Conservation (phyloP, 2,329 filamentous ascomycete genomes). For the Fusarium nodosum region DNA sequence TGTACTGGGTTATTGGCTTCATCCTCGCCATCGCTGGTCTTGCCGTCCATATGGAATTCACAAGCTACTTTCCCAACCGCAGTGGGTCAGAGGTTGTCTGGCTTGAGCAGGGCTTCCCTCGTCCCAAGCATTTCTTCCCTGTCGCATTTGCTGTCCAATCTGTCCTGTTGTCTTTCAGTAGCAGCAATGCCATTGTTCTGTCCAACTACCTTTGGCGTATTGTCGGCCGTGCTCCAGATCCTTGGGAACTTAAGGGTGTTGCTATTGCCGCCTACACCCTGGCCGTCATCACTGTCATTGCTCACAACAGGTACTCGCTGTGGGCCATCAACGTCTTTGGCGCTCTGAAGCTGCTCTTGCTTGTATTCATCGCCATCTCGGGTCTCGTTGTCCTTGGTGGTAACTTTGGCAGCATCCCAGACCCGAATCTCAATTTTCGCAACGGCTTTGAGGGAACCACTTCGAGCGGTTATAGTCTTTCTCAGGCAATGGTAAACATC, state of each 20-base stretch:
- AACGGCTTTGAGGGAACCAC: conserved; percentile 56
- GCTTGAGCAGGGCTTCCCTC: conserved; percentile 75
- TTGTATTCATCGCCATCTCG: conserved; percentile 73
- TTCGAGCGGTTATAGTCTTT: conserved; percentile 54
- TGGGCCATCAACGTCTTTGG: conserved; percentile 69
- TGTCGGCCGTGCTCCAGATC: conserved; percentile 61
- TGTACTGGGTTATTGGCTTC: conserved; percentile 75
- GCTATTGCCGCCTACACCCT: conserved; percentile 74
- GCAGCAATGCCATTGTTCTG: conserved; percentile 73
- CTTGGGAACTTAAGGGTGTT: conserved; percentile 77
- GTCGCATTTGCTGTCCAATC: conserved; percentile 74
- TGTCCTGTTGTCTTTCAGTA: conserved; percentile 74
- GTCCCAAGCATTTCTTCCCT: conserved; percentile 74
- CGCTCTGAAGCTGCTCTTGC: conserved; percentile 69
- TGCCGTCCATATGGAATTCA: conserved; percentile 72
- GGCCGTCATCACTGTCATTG: conserved; percentile 67
- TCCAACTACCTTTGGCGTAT: conserved; percentile 74
- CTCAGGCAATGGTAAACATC: conserved; percentile 68
- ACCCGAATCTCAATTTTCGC: conserved; percentile 55
- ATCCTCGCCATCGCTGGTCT: conserved; percentile 69
- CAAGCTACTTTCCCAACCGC: conserved; percentile 75
- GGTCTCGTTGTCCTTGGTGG: conserved; percentile 71
- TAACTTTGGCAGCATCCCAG: conserved; percentile 48
- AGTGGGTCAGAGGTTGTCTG: conserved; percentile 77
- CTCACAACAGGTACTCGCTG: conserved; percentile 70